Percentiles rank a stretch among this genome's conserved stretches.
Conservation (phyloP, 2,329 filamentous ascomycete genomes). For the Ambrosiella xylebori region DNA sequence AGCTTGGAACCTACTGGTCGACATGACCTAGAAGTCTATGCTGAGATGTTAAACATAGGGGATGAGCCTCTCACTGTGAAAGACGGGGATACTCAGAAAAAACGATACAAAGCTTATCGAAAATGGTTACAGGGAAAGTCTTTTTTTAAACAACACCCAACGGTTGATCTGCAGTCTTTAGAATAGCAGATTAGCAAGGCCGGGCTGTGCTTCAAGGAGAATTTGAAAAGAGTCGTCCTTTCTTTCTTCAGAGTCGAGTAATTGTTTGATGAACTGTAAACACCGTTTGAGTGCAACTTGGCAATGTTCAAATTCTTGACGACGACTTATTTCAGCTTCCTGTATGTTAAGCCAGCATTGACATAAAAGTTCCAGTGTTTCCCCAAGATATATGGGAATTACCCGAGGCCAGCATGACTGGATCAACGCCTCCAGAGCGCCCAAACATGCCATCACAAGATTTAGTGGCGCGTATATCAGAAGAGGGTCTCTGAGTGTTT, state of each 20-base stretch:
- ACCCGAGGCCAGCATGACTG: slow-evolving; percentile 54
- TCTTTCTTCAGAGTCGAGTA: not conserved
- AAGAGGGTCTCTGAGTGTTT: slow-evolving; percentile 53
- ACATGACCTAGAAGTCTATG: slow-evolving; percentile 40
- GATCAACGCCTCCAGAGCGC: slow-evolving; percentile 40
- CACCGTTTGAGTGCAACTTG: not conserved
- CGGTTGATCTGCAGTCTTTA: slow-evolving; percentile 22
- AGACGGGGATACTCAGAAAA: slow-evolving; percentile 74
- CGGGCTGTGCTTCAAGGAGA: not conserved
- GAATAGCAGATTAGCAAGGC: slow-evolving; percentile 2
- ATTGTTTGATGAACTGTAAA: not conserved
- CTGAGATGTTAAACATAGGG: slow-evolving; percentile 56
- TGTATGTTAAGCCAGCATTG: slow-evolving; percentile 44
- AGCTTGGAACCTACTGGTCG: slow-evolving; percentile 31
- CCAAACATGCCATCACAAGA: slow-evolving; percentile 34
- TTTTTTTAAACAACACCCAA: slow-evolving; percentile 77
- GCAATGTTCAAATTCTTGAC: not conserved
- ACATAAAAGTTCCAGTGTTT: slow-evolving; percentile 41
- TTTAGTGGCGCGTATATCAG: slow-evolving; percentile 31
- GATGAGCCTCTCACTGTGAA: slow-evolving; percentile 78
- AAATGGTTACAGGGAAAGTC: slow-evolving; percentile 94
- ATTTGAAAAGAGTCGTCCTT: not conserved
- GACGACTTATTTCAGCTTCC: slow-evolving; percentile 16
- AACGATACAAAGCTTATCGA: slow-evolving; percentile 88
- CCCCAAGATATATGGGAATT: slow-evolving; percentile 21